Evolutionary conservation across 768 basidiomycete species (phyloP).

Genomic region (Lactifluus volemus): DNA sequence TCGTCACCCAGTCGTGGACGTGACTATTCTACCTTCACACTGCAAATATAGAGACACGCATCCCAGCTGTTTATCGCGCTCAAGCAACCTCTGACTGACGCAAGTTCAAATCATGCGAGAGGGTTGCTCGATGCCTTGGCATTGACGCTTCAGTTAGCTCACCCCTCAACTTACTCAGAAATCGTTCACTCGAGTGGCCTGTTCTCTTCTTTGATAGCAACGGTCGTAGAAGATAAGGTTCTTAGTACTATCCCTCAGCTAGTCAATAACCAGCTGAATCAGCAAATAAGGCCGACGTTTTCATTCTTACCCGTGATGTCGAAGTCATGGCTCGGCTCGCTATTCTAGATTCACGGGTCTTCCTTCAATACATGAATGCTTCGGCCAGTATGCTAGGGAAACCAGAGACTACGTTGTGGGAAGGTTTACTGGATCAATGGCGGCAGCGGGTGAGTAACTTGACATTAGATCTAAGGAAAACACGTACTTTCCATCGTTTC

Average conservation of each 20-base stretch:
- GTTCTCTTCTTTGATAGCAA: constrained; percentile 52
- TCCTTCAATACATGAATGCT: constrained; percentile 61
- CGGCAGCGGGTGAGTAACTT: constrained; percentile 56
- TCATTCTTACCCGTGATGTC: constrained; percentile 58
- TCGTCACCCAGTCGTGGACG: constrained; percentile 12
- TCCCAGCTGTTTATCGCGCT: constrained; percentile 51
- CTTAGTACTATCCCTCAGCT: constrained; percentile 3
- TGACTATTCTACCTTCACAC: not conserved
- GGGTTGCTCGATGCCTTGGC: constrained; percentile 52
- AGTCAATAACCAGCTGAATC: constrained; percentile 5
- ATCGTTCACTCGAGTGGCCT: constrained; percentile 67
- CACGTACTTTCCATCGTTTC: not conserved
- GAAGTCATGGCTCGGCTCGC: constrained; percentile 68
- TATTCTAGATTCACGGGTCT: constrained; percentile 55
- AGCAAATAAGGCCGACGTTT: constrained; percentile 30
- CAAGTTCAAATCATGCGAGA: constrained; percentile 49
- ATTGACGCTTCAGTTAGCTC: constrained; percentile 54
- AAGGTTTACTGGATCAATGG: constrained; percentile 69
- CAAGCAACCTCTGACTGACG: constrained; percentile 40
- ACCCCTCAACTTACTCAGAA: constrained; percentile 60
- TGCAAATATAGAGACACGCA: constrained; percentile 38
- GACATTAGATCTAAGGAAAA: not conserved
- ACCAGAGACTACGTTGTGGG: constrained; percentile 50
- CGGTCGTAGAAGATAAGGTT: constrained; percentile 62
- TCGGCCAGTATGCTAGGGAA: constrained; percentile 41